A percentile compares a stretch with the other conserved stretches of the same genome.
These are phyloP conservation scores for Dillenia suffruticosa DNA, from an alignment of 164 flowering plant genomes.

Conservation along the genomic window DNA sequence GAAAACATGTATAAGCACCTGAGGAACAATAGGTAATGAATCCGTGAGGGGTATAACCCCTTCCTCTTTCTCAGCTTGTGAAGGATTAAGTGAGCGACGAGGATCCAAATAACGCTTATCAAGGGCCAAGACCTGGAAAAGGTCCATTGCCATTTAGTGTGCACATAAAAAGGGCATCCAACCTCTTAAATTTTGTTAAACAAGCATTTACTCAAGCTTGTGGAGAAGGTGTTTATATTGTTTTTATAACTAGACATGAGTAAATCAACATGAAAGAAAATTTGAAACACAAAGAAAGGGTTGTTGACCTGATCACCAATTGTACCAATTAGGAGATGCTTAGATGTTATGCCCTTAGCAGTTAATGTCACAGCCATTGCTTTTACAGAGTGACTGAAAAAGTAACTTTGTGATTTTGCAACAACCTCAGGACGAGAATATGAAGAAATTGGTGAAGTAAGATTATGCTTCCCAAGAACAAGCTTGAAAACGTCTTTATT, in stretches of 20 bases:
- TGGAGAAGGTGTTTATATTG: no score
- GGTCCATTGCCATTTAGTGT: not conserved
- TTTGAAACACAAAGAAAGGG: not conserved
- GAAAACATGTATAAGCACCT: slow-evolving; percentile 38
- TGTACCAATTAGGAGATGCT: slow-evolving; percentile 95
- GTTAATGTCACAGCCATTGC: slow-evolving; percentile 81
- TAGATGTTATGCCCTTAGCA: slow-evolving; percentile 95
- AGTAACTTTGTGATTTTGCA: slow-evolving; percentile 85
- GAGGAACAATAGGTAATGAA: slow-evolving; percentile 86
- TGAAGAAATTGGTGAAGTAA: slow-evolving; percentile 76
- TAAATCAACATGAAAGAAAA: not conserved
- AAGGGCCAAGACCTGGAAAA: slow-evolving; percentile 77
- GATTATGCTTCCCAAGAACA: slow-evolving; percentile 91
- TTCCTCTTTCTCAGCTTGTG: slow-evolving; percentile 86
- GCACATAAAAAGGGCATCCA: not conserved
- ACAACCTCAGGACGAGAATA: slow-evolving; percentile 86
- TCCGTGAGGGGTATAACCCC: slow-evolving; percentile 91
- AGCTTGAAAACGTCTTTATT: slow-evolving; percentile 90
- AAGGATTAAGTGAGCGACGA: slow-evolving; percentile 74
- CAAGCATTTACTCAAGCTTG: no score
- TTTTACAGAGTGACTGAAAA: slow-evolving; percentile 85
- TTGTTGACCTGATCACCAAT: slow-evolving; percentile 86
- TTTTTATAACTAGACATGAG: no score
- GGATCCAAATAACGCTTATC: slow-evolving; percentile 95
- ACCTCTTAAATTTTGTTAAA: no score